Base-by-base conservation (phyloP, 2,329 filamentous ascomycete genomes). In the Lachnellula hyalina region DNA sequence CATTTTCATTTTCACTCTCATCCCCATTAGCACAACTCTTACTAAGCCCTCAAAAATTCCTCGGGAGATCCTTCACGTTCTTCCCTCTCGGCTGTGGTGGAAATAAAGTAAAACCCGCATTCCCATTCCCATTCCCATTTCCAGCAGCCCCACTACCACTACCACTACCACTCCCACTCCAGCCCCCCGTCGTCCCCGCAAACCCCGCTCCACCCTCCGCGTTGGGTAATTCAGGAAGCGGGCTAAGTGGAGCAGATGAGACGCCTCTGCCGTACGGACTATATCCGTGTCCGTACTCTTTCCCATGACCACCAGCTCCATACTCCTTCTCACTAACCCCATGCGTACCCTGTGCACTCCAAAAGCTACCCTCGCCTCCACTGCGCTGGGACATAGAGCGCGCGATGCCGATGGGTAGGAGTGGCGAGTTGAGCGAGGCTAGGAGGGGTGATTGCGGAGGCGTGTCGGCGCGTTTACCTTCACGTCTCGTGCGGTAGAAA, bases 371-470 rank as follows among this genome's bases (percentile, higher is more conserved):
- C 15, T 54, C 54, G 5, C 49, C 58, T 4, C 41, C 41, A 21
- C 45, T 51, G 2, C 52, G 49, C 28, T 59, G 57, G 4, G 51
- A 54, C 55, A 60, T 62, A 11, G 42, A 55, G 7, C 57, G 53
- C 19, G 60, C 55, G 32, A 58, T 54, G 23, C 53, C 53, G 2
- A 53, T 19, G 34, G 60, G 57, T 12, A 32, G 28, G 28, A 58
- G 44, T 1, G 55, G 46, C 2, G 51, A 52, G 45, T 53, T 52
- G 14, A 57, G 34, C 11, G 49, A 25, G 5, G 47, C 21, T 21
- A 60, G 51, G 32, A 60, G 55, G 8, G 57, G 60, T 3, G 60
- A 60, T 28, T 28, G 36, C 12, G 60, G 60, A 19, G 57, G 57
- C 0, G 60, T 53, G 23, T 61, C 47, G 25, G 54, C 58, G 19